Evolutionary conservation across 2,329 filamentous ascomycete species (phyloP).

Genomic region (Trichoderma afroharzianum): DNA sequence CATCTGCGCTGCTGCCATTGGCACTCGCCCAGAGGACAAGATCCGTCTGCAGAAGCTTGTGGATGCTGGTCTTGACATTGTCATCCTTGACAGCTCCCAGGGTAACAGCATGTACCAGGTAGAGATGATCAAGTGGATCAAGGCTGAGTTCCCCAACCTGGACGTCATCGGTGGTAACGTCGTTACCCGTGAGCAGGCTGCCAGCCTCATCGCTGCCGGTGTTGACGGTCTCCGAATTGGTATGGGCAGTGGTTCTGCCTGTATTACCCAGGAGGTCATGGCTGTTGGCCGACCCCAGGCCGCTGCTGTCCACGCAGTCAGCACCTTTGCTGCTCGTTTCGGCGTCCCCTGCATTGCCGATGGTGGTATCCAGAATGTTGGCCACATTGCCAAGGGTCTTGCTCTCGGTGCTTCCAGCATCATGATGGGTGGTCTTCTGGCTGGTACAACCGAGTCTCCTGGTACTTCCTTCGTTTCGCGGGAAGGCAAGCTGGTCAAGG

Average conservation of each 20-base stretch:
- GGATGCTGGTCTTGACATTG: constrained; percentile 91
- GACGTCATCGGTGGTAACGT: constrained; percentile 99
- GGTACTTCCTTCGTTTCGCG: constrained; percentile 95
- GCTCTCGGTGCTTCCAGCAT: constrained; percentile 90
- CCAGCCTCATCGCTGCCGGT: constrained; percentile 84
- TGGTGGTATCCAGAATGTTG: constrained; percentile 96
- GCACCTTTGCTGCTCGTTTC: constrained; percentile 84
- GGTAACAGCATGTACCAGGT: constrained; percentile 99
- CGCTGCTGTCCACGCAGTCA: constrained; percentile 85
- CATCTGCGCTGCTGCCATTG: constrained; percentile 90
- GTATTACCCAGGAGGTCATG: constrained; percentile 99
- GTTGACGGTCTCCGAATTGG: constrained; percentile 96
- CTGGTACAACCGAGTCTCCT: constrained; percentile 94
- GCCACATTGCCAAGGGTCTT: constrained; percentile 98
- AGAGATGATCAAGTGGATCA: constrained; percentile 96
- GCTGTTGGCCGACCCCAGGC: constrained; percentile 96
- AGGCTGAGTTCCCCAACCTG: constrained; percentile 76
- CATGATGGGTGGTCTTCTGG: constrained; percentile 99
- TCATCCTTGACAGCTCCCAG: constrained; percentile 93
- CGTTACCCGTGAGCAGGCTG: constrained; percentile 94
- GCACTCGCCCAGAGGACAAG: constrained; percentile 93
- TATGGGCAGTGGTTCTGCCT: constrained; percentile 97
- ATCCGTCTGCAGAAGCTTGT: constrained; percentile 79
- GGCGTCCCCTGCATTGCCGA: constrained; percentile 98
- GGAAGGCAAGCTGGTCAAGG: constrained; percentile 97